phyloP scores from a whole-genome alignment of 2,329 filamentous ascomycete species.

The Fusarium camptoceras region DNA sequence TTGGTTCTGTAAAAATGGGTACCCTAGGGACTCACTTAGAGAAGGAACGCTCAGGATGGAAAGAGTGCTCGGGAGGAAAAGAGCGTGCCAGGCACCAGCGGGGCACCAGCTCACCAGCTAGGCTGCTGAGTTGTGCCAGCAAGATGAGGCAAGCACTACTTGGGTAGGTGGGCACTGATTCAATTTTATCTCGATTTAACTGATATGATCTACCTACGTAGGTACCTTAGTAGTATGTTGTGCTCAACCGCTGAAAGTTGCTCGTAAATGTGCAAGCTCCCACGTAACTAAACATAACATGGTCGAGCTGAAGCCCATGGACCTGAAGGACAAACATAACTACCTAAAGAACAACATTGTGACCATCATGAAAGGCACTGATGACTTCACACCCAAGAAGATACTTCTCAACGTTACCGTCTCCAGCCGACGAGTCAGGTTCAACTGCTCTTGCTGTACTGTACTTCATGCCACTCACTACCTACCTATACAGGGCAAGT shows the following conservation, averaged over 20 bases:
- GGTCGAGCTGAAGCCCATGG: neutral
- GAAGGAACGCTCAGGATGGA: neutral
- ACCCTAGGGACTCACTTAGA: neutral
- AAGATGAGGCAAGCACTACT: neutral
- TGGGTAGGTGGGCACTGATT: neutral
- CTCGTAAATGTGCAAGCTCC: neutral
- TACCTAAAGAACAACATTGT: neutral
- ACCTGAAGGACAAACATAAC: neutral
- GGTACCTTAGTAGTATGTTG: neutral
- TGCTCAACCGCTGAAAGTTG: neutral
- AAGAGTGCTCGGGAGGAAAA: neutral
- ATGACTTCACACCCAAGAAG: neutral
- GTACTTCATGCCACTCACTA: neutral
- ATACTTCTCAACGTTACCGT: accelerated
- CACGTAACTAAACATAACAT: neutral
- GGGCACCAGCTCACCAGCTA: neutral
- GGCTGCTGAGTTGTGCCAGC: neutral
- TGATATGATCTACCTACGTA: neutral
- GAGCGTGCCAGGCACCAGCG: neutral
- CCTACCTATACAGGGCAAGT: neutral
- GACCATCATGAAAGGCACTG: neutral
- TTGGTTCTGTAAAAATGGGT: neutral
- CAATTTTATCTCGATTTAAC: neutral
- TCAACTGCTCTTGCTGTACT: neutral
- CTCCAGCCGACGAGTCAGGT: neutral